Percentiles rank a stretch among this genome's conserved stretches.
Evolutionary conservation across 495 filamentous ascomycete genomes (phyloP).

Genomic region (Aspergillus campestris): DNA sequence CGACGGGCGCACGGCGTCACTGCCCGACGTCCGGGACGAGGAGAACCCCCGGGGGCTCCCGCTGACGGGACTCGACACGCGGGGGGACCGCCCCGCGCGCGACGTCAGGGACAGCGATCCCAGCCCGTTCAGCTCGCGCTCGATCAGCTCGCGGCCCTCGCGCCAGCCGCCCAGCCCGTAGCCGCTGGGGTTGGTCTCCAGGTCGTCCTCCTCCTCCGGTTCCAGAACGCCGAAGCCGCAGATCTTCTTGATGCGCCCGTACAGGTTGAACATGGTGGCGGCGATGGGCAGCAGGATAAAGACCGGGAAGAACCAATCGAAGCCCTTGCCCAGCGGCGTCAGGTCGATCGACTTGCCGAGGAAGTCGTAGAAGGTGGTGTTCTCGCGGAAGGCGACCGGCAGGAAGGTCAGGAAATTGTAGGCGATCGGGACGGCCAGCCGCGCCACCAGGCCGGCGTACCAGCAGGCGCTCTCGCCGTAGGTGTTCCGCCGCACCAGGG

Average conservation of each 20-base stretch:
- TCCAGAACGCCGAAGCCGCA: constrained; percentile 72
- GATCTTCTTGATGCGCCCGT: constrained; percentile 66
- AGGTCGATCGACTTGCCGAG: constrained; percentile 77
- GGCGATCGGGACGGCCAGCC: constrained; percentile 80
- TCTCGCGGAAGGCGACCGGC: constrained; percentile 51
- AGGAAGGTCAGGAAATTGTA: constrained; percentile 95
- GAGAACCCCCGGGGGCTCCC: constrained; percentile 20
- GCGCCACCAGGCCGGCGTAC: constrained; percentile 85
- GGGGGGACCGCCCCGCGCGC: constrained; percentile 25
- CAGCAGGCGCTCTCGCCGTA: constrained; percentile 88
- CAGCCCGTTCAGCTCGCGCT: constrained; percentile 68
- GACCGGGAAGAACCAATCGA: constrained; percentile 80
- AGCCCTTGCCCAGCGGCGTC: constrained; percentile 73
- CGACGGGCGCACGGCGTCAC: constrained; percentile 21
- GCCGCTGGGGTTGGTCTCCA: constrained; percentile 51
- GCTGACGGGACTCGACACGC: constrained; percentile 19
- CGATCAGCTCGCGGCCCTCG: constrained; percentile 88
- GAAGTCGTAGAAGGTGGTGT: constrained; percentile 79
- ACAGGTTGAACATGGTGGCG: constrained; percentile 79
- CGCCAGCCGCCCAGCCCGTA: constrained; percentile 82
- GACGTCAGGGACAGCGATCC: constrained; percentile 42
- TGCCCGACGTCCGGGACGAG: constrained; percentile 22
- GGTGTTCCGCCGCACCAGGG: constrained; percentile 81
- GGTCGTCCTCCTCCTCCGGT: constrained; percentile 67
- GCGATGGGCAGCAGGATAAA: constrained; percentile 77